These are phyloP conservation scores for Populus alba DNA, from an alignment of 345 rosid species.

Conservation along the genomic window DNA sequence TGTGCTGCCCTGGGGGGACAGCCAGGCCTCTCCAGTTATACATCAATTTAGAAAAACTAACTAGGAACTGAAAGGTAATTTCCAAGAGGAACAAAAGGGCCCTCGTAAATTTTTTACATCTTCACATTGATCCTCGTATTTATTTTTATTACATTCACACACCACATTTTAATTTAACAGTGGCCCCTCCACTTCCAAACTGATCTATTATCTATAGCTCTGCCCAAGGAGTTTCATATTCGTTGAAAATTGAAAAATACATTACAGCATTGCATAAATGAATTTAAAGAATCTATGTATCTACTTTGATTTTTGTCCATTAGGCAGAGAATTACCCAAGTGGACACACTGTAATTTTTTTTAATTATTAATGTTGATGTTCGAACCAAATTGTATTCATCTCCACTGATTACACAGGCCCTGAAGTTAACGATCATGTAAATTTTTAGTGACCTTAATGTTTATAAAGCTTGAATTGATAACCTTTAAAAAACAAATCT, in stretches of 20 bases:
- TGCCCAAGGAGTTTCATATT: not conserved
- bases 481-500: no score
- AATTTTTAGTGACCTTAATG: accelerated
- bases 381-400: accelerated
- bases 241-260: not conserved
- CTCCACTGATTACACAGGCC: accelerated
- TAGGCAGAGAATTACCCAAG: no score
- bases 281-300: not conserved
- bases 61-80: not conserved
- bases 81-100: not conserved
- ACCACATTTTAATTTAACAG: not conserved
- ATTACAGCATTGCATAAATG: not conserved
- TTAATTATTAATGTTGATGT: no score
- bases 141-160: not conserved
- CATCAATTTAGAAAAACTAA: not conserved
- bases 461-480: no score
- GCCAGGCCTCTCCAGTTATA: not conserved
- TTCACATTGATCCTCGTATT: not conserved
- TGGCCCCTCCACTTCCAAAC: not conserved
- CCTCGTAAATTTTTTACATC: not conserved
- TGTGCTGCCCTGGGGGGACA: not conserved
- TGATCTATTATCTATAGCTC: not conserved
- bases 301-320: no score
- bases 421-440: accelerated
- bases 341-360: not conserved